Conservation (phyloP, 2,329 filamentous ascomycete genomes). For the Colletotrichum trifolii region DNA sequence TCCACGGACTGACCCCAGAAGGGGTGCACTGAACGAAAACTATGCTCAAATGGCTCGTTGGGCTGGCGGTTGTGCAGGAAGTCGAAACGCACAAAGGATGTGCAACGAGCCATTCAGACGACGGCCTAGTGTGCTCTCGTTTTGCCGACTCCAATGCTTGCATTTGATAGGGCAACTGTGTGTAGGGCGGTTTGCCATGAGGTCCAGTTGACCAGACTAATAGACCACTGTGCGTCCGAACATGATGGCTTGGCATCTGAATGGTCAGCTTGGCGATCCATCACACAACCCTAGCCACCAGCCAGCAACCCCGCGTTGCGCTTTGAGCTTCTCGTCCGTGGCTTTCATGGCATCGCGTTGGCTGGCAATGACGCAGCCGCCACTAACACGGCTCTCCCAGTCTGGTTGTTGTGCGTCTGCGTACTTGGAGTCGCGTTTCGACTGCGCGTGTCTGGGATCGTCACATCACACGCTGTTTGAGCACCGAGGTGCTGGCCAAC, state of each 20-base stretch:
- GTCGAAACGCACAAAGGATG: conserved; percentile 36
- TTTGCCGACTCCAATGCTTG: conserved; percentile 6
- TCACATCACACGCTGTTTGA: conserved; percentile 18
- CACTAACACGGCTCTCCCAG: conserved; percentile 20
- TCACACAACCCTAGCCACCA: conserved; percentile 20
- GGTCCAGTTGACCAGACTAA: conserved; percentile 4
- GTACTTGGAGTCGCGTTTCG: neutral
- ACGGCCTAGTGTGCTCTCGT: conserved; percentile 12
- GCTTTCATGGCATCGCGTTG: conserved; percentile 24
- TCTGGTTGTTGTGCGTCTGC: neutral
- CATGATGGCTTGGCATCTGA: conserved; percentile 22
- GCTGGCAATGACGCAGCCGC: conserved; percentile 33
- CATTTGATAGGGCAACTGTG: conserved; percentile 16
- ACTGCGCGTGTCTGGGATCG: conserved; percentile 20
- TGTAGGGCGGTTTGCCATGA: conserved; percentile 19
- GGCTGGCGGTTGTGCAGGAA: conserved; percentile 35
- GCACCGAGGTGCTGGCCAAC: neutral
- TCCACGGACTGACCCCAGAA: neutral
- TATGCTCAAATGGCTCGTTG: conserved; percentile 5
- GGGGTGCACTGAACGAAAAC: no score
- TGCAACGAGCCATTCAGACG: conserved; percentile 30
- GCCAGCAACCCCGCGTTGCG: conserved; percentile 31
- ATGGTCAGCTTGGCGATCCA: conserved; percentile 17
- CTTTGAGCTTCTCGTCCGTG: conserved; percentile 24
- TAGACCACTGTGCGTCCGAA: conserved; percentile 24